Evolutionary conservation across 2,329 filamentous ascomycete species (phyloP).

Genomic region (Ophiostoma sp.): DNA sequence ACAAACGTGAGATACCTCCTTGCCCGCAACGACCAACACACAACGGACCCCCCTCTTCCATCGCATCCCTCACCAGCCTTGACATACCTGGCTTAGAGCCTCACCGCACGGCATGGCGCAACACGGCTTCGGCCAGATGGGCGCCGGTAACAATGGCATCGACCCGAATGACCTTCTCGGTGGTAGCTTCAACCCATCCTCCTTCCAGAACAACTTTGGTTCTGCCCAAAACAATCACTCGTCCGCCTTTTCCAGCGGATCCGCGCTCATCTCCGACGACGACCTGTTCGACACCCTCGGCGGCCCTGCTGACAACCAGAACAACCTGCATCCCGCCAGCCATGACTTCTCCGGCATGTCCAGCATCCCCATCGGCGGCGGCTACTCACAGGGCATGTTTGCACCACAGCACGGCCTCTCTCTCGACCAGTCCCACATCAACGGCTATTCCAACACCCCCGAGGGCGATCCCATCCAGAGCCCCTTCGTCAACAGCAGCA

Average conservation of each 20-base stretch:
- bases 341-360: slow-evolving; percentile 54
- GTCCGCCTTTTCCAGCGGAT: slow-evolving; percentile 70
- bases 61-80: neutral
- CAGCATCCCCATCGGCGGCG: slow-evolving; percentile 47
- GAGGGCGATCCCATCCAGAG: slow-evolving; percentile 90
- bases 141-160: slow-evolving; percentile 49
- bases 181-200: slow-evolving; percentile 54
- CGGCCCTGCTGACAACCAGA: slow-evolving; percentile 47
- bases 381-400: slow-evolving; percentile 51
- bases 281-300: slow-evolving; percentile 73
- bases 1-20: too few species aligned
- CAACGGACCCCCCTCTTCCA: neutral
- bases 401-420: slow-evolving; percentile 53
- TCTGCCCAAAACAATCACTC: slow-evolving; percentile 52
- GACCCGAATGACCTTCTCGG: slow-evolving; percentile 83
- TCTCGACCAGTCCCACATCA: slow-evolving; percentile 63
- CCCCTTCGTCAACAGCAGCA: slow-evolving; percentile 73
- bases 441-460: slow-evolving; percentile 83
- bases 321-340: slow-evolving; percentile 47
- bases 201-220: slow-evolving; percentile 53
- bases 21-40: too few species aligned
- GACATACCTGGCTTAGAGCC: neutral
- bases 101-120: slow-evolving; percentile 44
- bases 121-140: slow-evolving; percentile 53
- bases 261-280: slow-evolving; percentile 77